Evolutionary conservation across 441 rosid genomes (phyloP).

Genomic region (Sinapis alba): DNA sequence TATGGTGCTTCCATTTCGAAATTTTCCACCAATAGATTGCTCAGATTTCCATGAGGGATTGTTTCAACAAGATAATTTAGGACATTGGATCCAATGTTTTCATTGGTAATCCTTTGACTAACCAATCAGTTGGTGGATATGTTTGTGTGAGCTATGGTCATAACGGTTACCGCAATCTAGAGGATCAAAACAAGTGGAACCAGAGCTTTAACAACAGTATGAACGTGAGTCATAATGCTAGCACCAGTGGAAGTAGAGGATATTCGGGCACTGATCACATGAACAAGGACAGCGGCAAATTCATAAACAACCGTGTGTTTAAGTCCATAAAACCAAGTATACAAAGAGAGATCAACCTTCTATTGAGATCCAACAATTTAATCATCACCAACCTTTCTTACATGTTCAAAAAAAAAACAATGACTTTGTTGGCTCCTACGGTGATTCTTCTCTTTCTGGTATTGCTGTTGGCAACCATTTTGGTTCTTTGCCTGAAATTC

Average conservation of each 20-base stretch:
- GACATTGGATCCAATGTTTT: constrained; percentile 19
- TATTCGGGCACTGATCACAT: background rate
- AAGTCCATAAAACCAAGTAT: too few species aligned
- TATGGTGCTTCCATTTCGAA: constrained; percentile 2
- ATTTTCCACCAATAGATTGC: background rate
- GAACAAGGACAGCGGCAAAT: too few species aligned
- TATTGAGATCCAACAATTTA: constrained; percentile 5
- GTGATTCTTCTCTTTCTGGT: constrained; percentile 11
- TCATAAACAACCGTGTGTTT: background rate
- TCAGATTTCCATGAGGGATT: background rate
- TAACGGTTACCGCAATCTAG: background rate
- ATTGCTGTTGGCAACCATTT: constrained; percentile 1
- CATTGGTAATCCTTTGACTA: constrained; percentile 6
- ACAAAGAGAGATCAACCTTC: constrained; percentile 42
- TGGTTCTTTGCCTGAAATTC: background rate
- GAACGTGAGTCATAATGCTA: background rate
- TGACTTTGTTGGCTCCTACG: background rate
- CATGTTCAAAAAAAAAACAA: constrained; percentile 13
- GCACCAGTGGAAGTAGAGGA: constrained; percentile 11
- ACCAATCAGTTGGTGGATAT: background rate
- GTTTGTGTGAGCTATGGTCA: background rate
- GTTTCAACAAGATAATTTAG: background rate
- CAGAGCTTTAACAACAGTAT: constrained; percentile 8
- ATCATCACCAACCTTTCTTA: background rate
- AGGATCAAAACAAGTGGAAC: background rate